Percentiles rank a stretch among this genome's conserved stretches.
These are phyloP conservation scores for Quercus robur DNA, from an alignment of 306 rosid genomes.

Conservation along the genomic window DNA sequence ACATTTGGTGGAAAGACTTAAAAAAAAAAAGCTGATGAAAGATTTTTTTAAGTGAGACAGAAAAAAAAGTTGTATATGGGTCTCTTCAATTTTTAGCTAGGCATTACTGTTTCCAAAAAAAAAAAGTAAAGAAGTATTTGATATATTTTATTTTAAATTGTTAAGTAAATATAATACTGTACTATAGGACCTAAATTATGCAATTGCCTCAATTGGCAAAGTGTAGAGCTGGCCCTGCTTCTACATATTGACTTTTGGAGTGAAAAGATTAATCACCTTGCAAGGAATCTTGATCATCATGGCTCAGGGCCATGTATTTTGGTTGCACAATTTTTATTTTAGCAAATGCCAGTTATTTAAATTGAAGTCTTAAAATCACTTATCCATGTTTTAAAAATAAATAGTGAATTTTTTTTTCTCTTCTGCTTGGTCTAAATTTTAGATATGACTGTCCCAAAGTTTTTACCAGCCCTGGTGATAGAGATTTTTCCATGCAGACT, in stretches of 20 bases:
- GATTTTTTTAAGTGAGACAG: too few species aligned
- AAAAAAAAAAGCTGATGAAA: too few species aligned
- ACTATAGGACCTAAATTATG: too few species aligned
- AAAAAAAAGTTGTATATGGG: too few species aligned
- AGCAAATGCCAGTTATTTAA: not conserved
- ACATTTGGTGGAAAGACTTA: too few species aligned
- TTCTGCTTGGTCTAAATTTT: not conserved
- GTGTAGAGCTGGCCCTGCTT: not conserved
- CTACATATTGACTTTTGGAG: not conserved
- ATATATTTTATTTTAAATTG: too few species aligned
- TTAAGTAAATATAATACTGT: too few species aligned
- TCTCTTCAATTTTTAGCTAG: too few species aligned
- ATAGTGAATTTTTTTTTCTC: not conserved
- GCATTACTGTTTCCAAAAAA: too few species aligned
- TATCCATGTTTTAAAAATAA: not conserved
- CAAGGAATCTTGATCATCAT: not conserved
- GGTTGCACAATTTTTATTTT: not conserved
- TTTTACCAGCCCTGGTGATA: not conserved
- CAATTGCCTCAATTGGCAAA: too few species aligned
- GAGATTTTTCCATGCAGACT: not conserved
- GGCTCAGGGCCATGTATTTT: not conserved
- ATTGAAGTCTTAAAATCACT: not conserved
- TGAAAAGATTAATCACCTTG: not conserved
- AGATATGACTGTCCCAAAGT: not conserved
- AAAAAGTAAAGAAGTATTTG: too few species aligned